Base-by-base conservation (phyloP, 2,329 filamentous ascomycete genomes). In the Xylariaceae sp. region DNA sequence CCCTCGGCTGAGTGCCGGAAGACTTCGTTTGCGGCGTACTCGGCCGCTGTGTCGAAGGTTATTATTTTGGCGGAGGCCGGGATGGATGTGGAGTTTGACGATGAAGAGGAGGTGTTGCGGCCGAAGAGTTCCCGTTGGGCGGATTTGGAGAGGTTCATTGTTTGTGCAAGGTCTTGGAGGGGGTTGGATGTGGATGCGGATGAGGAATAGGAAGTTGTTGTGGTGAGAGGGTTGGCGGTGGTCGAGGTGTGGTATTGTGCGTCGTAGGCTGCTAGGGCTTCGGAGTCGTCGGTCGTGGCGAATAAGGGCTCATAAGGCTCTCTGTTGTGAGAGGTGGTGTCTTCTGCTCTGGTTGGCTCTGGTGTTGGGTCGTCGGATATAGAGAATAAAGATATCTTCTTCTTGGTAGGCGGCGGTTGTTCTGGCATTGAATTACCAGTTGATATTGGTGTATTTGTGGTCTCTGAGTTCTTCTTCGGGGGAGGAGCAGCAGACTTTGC, bases 41-140 rank as follows among this genome's bases (percentile, higher is more conserved):
- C 91, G 47, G 74, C 71, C 63, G 94, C 89, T 54, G 89, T 91
- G 68, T 95, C 88, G 76, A 96, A 95, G 59, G 86, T 90, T 52
- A 91, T 77, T 29, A 95, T 77, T 35, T 79, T 83, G n/a, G 79
- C 71, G 6, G 64, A 58, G 14, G 60, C 56, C n/a, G n/a, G n/a
- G n/a, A n/a, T n/a, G n/a, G n/a, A n/a, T n/a, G n/a, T n/a, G n/a
- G n/a, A n/a, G n/a, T n/a, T n/a, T n/a, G n/a, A n/a, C n/a, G n/a
- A n/a, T 33, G 61, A 61, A 23, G 47, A 54, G n/a, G 63, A 63
- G 36, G 64, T 75, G 19, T 66, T 65, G 5, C 91, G 85, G 1
- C 92, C 92, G 61, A 97, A 92, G 3, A 97, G 79, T 62, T 94
- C 90, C 34, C 92, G 83, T 33, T 84, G 78, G 53, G 88, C 84